A percentile compares a stretch with the other conserved stretches of the same genome.
Conservation (phyloP, 352 stramenopile genomes). For the Plasmopara muralis region DNA sequence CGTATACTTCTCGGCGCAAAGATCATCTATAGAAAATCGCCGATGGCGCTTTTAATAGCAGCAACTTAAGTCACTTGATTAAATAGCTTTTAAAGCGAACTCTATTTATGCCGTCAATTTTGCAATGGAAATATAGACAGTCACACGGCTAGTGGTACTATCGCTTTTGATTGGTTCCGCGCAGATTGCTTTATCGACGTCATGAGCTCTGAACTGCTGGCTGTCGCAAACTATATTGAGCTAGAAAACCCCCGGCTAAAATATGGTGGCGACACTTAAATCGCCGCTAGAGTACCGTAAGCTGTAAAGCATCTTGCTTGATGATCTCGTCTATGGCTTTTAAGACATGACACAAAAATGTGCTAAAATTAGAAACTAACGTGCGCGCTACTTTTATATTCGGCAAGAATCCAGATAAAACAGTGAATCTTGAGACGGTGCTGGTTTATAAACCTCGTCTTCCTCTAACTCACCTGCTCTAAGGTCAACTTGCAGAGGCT, state of each 20-base stretch:
- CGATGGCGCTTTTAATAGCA: background rate
- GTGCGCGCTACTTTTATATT: background rate
- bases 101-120: background rate
- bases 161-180: background rate
- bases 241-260: background rate
- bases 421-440: background rate
- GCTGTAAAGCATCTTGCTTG: background rate
- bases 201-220: background rate
- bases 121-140: background rate
- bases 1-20: background rate
- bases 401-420: background rate
- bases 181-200: background rate
- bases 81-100: background rate
- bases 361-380: background rate
- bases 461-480: background rate
- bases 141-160: background rate
- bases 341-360: background rate
- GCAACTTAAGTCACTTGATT: background rate
- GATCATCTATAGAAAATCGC: constrained; percentile 1
- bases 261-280: background rate
- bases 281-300: background rate
- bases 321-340: background rate
- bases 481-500: background rate
- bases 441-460: background rate
- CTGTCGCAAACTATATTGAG: background rate